phyloP scores from a whole-genome alignment of 805 yeast genomes.

The Kodamaea nitidulidarum region DNA sequence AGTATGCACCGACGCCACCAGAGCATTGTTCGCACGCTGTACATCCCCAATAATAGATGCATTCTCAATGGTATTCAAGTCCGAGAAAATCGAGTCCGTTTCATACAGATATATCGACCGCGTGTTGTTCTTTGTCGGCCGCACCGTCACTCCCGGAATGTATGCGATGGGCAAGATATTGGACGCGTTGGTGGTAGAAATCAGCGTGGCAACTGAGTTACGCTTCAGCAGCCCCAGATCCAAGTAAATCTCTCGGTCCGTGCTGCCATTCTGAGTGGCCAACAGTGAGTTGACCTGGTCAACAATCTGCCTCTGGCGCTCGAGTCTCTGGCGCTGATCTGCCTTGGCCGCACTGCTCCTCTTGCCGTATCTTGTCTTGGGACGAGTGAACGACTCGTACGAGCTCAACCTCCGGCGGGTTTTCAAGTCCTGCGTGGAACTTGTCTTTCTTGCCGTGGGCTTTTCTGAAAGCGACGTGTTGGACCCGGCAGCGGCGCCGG shows the following conservation, averaged over 20 bases:
- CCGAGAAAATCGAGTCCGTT: conserved; percentile 39
- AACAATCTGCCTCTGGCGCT: conserved; percentile 15
- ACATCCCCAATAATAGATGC: conserved; percentile 45
- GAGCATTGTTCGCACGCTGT: conserved; percentile 20
- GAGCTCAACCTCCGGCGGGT: conserved; percentile 27
- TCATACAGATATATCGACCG: conserved; percentile 44
- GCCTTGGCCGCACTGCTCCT: conserved; percentile 5
- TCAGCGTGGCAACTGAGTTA: conserved; percentile 54
- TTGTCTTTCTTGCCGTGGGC: conserved; percentile 6
- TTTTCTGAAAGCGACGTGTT: conserved; percentile 3
- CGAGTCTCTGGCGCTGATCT: conserved; percentile 9
- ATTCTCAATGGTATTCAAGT: conserved; percentile 41
- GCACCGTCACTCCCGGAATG: conserved; percentile 85
- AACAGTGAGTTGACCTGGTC: conserved; percentile 13
- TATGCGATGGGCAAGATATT: conserved; percentile 89
- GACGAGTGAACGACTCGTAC: conserved; percentile 43
- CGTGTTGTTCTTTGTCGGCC: conserved; percentile 44
- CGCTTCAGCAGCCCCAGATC: conserved; percentile 20
- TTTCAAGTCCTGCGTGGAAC: conserved; percentile 7
- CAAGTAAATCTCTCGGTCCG: conserved; percentile 14
- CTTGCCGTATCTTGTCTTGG: conserved; percentile 21
- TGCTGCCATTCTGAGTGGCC: conserved; percentile 5
- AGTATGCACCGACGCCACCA: conserved; percentile 1
- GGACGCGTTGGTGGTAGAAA: conserved; percentile 70
- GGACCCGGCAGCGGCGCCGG: conserved; percentile 3